These are phyloP conservation scores for Taiwanofungus camphoratus DNA, from an alignment of 1,284 basidiomycete species.

Conservation along the genomic window DNA sequence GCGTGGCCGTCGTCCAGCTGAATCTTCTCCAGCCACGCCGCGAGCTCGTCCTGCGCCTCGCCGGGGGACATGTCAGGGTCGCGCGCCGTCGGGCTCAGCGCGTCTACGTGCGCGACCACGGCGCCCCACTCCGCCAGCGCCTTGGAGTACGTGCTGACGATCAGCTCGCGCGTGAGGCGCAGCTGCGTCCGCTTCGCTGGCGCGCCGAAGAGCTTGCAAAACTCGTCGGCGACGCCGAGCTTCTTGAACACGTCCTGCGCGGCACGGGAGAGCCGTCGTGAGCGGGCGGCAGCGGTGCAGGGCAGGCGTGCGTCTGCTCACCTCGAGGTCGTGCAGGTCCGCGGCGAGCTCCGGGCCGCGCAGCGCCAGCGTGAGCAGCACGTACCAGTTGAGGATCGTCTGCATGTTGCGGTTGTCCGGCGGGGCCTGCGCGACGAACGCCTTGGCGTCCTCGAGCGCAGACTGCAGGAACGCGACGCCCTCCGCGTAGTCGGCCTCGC, in stretches of 20 bases:
- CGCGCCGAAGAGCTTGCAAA: slow-evolving; percentile 38
- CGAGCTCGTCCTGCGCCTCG: slow-evolving; percentile 44
- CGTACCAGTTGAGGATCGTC: slow-evolving; percentile 51
- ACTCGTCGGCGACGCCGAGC: slow-evolving; percentile 44
- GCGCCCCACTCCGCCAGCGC: slow-evolving; percentile 41
- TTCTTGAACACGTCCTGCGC: slow-evolving; percentile 36
- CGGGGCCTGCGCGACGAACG: slow-evolving; percentile 47
- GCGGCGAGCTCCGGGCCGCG: slow-evolving; percentile 42
- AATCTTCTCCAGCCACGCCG: slow-evolving; percentile 48
- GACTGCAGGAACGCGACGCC: slow-evolving; percentile 51
- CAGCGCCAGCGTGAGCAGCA: slow-evolving; percentile 44
- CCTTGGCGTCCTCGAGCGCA: slow-evolving; percentile 53
- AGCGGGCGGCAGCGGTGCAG: too few relatives aligned
- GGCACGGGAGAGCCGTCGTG: too few relatives aligned
- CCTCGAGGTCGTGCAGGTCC: slow-evolving; percentile 45
- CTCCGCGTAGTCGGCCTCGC: slow-evolving; percentile 45
- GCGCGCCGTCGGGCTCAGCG: slow-evolving; percentile 15
- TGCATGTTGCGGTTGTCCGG: slow-evolving; percentile 57
- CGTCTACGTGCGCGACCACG: slow-evolving; percentile 35
- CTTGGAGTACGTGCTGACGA: slow-evolving; percentile 37
- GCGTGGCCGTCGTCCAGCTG: slow-evolving; percentile 35
- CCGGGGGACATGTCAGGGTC: slow-evolving; percentile 20
- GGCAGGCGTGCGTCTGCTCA: slow-evolving; percentile 30
- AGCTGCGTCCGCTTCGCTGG: slow-evolving; percentile 42
- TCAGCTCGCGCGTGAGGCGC: slow-evolving; percentile 40